Conservation (phyloP, 2,329 filamentous ascomycete genomes). For the Bipolaris cookei region DNA sequence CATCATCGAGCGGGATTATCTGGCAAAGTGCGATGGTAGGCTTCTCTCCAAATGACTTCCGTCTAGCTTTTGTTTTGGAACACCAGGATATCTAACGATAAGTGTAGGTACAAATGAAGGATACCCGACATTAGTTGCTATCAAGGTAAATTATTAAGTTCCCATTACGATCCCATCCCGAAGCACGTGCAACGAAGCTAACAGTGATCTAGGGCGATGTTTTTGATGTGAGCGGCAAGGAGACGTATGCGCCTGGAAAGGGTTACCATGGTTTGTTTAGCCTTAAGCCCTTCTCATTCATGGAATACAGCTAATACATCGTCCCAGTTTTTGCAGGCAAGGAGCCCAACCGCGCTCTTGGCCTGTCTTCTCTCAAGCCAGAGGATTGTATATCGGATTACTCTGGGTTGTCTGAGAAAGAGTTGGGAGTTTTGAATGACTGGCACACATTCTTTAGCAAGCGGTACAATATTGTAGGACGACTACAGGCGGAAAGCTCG, state of each 20-base stretch:
- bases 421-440: conserved; percentile 83
- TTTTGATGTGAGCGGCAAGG: conserved; percentile 92
- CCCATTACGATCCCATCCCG: not conserved
- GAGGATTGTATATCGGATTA: conserved; percentile 84
- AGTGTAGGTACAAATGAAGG: conserved; percentile 67
- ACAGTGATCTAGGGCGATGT: conserved; percentile 73
- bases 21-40: conserved; percentile 83
- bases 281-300: not conserved
- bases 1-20: conserved; percentile 77
- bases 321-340: conserved; percentile 87
- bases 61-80: not conserved
- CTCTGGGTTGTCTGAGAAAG: conserved; percentile 81
- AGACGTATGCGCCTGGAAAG: conserved; percentile 80
- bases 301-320: conserved; percentile 9
- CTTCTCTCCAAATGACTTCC: not conserved
- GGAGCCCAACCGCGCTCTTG: conserved; percentile 91
- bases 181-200: conserved; percentile 10
- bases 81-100: conserved; percentile 1
- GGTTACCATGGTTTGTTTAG: conserved; percentile 77
- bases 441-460: conserved; percentile 98
- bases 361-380: conserved; percentile 80
- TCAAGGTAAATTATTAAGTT: conserved; percentile 54
- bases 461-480: conserved; percentile 87
- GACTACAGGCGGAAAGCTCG: conserved; percentile 33
- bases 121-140: conserved; percentile 65